phyloP scores from a whole-genome alignment of 345 rosid genomes.

The Rhizophora mangle region DNA sequence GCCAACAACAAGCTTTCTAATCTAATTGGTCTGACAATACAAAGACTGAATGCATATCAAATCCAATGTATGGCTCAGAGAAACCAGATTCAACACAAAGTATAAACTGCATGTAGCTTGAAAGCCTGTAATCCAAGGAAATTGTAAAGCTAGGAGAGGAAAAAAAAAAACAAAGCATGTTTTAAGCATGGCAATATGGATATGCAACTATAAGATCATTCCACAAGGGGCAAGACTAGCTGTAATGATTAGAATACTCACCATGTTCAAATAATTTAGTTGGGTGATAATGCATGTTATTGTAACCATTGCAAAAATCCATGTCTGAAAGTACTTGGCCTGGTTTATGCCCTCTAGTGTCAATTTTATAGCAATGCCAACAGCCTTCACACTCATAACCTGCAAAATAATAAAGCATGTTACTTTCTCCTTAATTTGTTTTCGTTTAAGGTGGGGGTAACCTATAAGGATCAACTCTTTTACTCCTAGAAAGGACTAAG shows the following conservation, averaged over 20 bases:
- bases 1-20: no score
- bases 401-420: constrained; percentile 20
- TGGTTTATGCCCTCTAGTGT: constrained; percentile 66
- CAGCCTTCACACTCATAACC: constrained; percentile 86
- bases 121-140: no score
- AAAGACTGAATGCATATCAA: no score
- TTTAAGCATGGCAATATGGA: no score
- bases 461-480: neutral
- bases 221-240: no score
- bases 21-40: no score
- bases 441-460: neutral
- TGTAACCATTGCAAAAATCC: constrained; percentile 75
- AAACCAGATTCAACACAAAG: no score
- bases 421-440: neutral
- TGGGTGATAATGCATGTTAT: constrained; percentile 67
- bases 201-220: no score
- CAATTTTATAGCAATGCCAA: constrained; percentile 76
- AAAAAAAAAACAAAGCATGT: no score
- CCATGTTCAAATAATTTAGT: constrained; percentile 77
- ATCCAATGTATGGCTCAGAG: no score
- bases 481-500: neutral
- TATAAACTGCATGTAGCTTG: no score
- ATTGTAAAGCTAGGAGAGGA: no score
- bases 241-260: constrained; percentile 24
- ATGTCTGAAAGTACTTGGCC: constrained; percentile 53